A percentile compares a stretch with the other conserved stretches of the same genome.
These are phyloP conservation scores for Nyssa sinensis DNA, from an alignment of 148 eudicot species.

Conservation along the genomic window DNA sequence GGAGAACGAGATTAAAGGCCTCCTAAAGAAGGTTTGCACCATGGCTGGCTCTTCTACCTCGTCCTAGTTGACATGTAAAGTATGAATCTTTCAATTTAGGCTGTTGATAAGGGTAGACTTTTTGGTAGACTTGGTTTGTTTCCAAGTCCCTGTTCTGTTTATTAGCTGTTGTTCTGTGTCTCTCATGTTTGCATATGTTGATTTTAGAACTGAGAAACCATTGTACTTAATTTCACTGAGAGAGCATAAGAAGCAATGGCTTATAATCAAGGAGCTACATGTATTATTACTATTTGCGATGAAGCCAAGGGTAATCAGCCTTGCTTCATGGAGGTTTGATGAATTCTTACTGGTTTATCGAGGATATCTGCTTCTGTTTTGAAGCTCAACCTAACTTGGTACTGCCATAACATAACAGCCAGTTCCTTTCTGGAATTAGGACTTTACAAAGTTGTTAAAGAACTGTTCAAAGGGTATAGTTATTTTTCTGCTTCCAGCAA, in stretches of 20 bases:
- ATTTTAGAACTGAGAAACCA: constrained; percentile 9
- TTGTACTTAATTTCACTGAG: constrained; percentile 3
- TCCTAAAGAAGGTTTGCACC: constrained; percentile 60
- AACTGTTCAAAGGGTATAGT: no score
- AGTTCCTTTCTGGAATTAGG: not conserved
- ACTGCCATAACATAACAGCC: not conserved
- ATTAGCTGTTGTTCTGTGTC: not conserved
- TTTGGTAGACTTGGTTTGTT: not conserved
- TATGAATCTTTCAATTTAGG: not conserved
- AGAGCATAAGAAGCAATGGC: not conserved
- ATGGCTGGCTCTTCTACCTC: constrained; percentile 54
- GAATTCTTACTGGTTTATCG: not conserved
- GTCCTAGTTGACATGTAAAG: constrained; percentile 15
- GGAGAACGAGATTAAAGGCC: constrained; percentile 59
- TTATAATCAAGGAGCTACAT: constrained; percentile 8
- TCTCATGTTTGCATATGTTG: not conserved
- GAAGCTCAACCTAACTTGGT: not conserved
- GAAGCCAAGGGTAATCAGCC: constrained; percentile 9
- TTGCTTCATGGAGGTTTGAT: not conserved
- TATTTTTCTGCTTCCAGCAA: no score
- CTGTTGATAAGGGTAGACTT: not conserved
- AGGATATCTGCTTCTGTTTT: not conserved
- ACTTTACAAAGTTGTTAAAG: not conserved
- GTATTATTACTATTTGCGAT: not conserved
- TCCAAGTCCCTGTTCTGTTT: not conserved